These are phyloP conservation scores for Cercis canadensis DNA, from an alignment of 306 rosid species.

Conservation along the genomic window DNA sequence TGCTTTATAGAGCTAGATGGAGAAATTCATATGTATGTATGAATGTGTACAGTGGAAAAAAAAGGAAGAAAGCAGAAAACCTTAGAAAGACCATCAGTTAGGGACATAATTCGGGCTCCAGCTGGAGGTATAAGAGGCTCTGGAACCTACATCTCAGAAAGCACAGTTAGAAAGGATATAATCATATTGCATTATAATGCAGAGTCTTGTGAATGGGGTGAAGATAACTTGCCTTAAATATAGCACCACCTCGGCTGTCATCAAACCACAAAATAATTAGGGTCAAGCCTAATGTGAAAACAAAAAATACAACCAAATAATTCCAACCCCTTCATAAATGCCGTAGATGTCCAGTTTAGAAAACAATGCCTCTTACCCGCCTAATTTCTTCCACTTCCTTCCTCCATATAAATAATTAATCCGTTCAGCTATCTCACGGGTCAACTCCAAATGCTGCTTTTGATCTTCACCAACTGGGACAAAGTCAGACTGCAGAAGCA, in stretches of 20 bases:
- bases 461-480: constrained; percentile 99
- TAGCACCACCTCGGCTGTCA: constrained; percentile 82
- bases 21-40: neutral
- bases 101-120: constrained; percentile 96
- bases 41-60: neutral
- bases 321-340: constrained; percentile 8
- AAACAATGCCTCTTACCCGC: constrained; percentile 74
- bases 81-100: constrained; percentile 94
- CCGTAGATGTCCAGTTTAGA: constrained; percentile 26
- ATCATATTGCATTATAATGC: constrained; percentile 29
- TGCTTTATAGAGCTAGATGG: constrained; percentile 10
- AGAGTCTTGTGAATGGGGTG: constrained; percentile 31
- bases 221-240: constrained; percentile 77
- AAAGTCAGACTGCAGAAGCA: constrained; percentile 81
- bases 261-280: constrained; percentile 40
- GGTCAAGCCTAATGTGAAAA: constrained; percentile 38
- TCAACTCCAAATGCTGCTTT: constrained; percentile 96
- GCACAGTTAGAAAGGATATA: constrained; percentile 27
- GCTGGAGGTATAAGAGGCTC: constrained; percentile 96
- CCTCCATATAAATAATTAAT: constrained; percentile 91
- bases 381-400: constrained; percentile 95
- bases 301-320: constrained; percentile 22
- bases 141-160: constrained; percentile 71
- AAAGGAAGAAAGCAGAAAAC: constrained; percentile 44
- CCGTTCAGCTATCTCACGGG: constrained; percentile 91